Conservation (phyloP, 176 grass and related monocot species). For the Eleusine indica region DNA sequence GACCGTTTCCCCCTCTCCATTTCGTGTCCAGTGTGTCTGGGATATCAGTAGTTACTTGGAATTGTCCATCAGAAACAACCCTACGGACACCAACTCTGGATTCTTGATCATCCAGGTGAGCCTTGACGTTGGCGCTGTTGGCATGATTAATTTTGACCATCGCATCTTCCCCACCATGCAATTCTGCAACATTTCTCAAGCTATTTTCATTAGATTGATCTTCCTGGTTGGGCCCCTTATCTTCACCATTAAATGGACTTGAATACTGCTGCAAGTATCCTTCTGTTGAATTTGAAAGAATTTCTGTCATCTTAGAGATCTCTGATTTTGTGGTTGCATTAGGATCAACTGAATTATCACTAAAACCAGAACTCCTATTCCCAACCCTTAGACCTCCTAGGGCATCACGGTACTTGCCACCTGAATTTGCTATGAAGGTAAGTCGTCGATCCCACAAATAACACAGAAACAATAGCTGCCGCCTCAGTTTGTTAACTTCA, state of each 20-base stretch:
- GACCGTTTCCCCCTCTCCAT: slow-evolving; percentile 81
- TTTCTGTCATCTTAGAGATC: slow-evolving; percentile 39
- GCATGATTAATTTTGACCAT: slow-evolving; percentile 42
- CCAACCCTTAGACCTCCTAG: slow-evolving; percentile 49
- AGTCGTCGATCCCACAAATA: slow-evolving; percentile 91
- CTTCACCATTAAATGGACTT: slow-evolving; percentile 32
- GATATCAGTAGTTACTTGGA: slow-evolving; percentile 64
- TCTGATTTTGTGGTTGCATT: slow-evolving; percentile 42
- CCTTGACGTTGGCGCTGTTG: slow-evolving; percentile 48
- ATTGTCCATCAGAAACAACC: slow-evolving; percentile 78
- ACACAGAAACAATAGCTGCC: slow-evolving; percentile 76
- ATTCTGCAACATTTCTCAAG: slow-evolving; percentile 21
- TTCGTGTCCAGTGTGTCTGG: slow-evolving; percentile 85
- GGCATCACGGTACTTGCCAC: slow-evolving; percentile 51
- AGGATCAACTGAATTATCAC: slow-evolving; percentile 35
- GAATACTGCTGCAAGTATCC: slow-evolving; percentile 25
- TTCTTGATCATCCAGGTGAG: slow-evolving; percentile 53
- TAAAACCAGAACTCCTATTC: slow-evolving; percentile 53
- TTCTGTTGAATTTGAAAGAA: slow-evolving; percentile 44
- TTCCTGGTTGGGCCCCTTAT: slow-evolving; percentile 27
- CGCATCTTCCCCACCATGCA: slow-evolving; percentile 33
- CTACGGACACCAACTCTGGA: slow-evolving; percentile 45
- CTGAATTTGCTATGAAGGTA: slow-evolving; percentile 66
- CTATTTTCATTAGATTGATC: slow-evolving; percentile 43
- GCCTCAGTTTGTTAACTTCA: slow-evolving; percentile 88